These are phyloP conservation scores for Pulveroboletus frians DNA, from an alignment of 768 basidiomycete species.

Conservation along the genomic window DNA sequence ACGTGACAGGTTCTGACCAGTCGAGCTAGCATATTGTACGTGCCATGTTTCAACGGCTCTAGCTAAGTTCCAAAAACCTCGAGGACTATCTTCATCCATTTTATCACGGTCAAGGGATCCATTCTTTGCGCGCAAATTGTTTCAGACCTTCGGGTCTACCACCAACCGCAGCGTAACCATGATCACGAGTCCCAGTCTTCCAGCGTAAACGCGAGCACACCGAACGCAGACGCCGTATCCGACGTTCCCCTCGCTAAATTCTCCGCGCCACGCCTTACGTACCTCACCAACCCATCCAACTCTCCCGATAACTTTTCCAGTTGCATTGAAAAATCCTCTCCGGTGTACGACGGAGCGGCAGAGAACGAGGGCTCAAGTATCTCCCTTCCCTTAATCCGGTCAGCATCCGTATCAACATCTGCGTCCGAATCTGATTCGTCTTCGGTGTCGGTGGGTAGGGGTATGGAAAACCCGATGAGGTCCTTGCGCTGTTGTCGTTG, in stretches of 20 bases:
- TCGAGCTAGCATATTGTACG: too few relatives aligned
- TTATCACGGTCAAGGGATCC: too few relatives aligned
- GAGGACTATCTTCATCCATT: too few relatives aligned
- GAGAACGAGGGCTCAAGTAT: slow-evolving; percentile 38
- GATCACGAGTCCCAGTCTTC: slow-evolving; percentile 66
- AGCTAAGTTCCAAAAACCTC: too few relatives aligned
- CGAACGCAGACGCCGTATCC: slow-evolving; percentile 60
- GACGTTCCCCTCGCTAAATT: slow-evolving; percentile 57
- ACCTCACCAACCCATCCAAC: slow-evolving; percentile 65
- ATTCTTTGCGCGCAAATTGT: too few relatives aligned
- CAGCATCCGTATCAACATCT: slow-evolving; percentile 31
- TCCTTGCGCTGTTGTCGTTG: slow-evolving; percentile 50
- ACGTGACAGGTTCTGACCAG: too few relatives aligned
- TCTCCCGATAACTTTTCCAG: slow-evolving; percentile 65
- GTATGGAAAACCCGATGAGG: slow-evolving; percentile 56
- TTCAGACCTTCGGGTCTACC: too few relatives aligned
- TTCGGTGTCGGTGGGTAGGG: slow-evolving; percentile 24
- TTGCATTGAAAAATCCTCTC: slow-evolving; percentile 44
- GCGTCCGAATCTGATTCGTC: slow-evolving; percentile 32
- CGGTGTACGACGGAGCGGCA: slow-evolving; percentile 35
- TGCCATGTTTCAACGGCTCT: too few relatives aligned
- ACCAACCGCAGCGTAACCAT: background rate
- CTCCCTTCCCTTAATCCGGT: slow-evolving; percentile 17
- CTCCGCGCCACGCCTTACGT: slow-evolving; percentile 65
- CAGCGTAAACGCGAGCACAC: slow-evolving; percentile 66